These are phyloP conservation scores for Arachnomyces sp. DNA, from an alignment of 2,329 filamentous ascomycete genomes.

Conservation along the genomic window DNA sequence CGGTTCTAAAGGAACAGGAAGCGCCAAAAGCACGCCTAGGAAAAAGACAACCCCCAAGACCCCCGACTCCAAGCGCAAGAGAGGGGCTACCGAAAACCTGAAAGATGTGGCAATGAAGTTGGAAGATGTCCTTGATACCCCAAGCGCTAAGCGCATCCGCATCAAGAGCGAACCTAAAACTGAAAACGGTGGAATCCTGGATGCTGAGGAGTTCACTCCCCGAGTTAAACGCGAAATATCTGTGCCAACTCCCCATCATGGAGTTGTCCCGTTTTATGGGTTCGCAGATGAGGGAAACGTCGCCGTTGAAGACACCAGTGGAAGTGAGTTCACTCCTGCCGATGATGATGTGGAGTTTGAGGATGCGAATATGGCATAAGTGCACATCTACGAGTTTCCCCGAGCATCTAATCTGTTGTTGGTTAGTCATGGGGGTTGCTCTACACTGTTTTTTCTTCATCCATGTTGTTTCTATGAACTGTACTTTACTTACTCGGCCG, in stretches of 20 bases:
- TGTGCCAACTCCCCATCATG: no score
- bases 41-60: conserved; percentile 3
- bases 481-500: no score
- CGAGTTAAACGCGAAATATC: background rate
- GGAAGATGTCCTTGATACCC: background rate
- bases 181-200: conserved; percentile 13
- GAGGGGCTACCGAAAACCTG: background rate
- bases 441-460: no score
- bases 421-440: no score
- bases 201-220: conserved; percentile 17
- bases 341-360: background rate
- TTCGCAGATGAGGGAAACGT: no score
- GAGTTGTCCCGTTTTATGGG: no score
- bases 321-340: conserved; percentile 8
- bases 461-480: no score
- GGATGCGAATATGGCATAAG: no score
- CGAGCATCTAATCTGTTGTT: no score
- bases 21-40: conserved; percentile 11
- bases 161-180: background rate
- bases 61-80: conserved; percentile 1
- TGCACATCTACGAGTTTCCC: no score
- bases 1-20: conserved; percentile 8
- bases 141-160: conserved; percentile 3
- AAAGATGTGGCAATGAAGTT: background rate
- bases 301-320: conserved; percentile 6